These are phyloP conservation scores for Scedosporium boydii DNA, from an alignment of 2,329 filamentous ascomycete genomes.

Conservation along the genomic window DNA sequence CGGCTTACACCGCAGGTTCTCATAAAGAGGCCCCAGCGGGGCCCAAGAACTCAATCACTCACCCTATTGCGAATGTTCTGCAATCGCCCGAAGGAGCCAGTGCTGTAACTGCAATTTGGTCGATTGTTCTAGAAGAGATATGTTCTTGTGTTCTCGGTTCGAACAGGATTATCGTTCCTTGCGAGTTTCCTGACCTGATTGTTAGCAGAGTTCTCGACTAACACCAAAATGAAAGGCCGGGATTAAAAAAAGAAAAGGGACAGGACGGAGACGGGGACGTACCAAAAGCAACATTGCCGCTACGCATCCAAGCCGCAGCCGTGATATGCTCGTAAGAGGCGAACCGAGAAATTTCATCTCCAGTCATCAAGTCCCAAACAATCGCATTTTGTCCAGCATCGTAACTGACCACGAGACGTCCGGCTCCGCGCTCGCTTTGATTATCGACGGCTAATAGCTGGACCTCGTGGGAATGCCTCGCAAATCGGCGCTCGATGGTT, in stretches of 20 bases:
- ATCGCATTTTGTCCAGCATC: conserved; percentile 86
- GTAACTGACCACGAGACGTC: conserved; percentile 83
- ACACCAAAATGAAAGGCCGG: background rate
- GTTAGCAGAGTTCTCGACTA: conserved; percentile 11
- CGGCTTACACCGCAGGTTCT: background rate
- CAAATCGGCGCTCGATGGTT: conserved; percentile 78
- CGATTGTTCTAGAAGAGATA: conserved; percentile 78
- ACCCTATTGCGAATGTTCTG: conserved; percentile 94
- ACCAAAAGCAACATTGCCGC: conserved; percentile 97
- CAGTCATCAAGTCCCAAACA: conserved; percentile 92
- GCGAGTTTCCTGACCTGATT: conserved; percentile 61
- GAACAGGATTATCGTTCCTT: conserved; percentile 90
- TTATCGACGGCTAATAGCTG: conserved; percentile 83
- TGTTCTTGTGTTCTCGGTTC: conserved; percentile 90
- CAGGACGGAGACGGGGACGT: conserved; percentile 28
- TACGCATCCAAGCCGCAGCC: conserved; percentile 88
- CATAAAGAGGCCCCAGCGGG: too few relatives aligned
- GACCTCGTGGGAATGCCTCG: conserved; percentile 74
- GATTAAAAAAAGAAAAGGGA: conserved; percentile 9
- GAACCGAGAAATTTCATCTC: conserved; percentile 85
- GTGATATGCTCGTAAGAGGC: conserved; percentile 80
- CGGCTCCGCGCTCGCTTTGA: conserved; percentile 75
- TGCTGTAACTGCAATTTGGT: conserved; percentile 89
- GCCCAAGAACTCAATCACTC: conserved; percentile 18
- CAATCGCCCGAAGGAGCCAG: conserved; percentile 84